Percentiles rank a stretch among this genome's conserved stretches.
These are phyloP conservation scores for Ascochyta koolunga DNA, from an alignment of 2,329 filamentous ascomycete genomes.

Conservation along the genomic window DNA sequence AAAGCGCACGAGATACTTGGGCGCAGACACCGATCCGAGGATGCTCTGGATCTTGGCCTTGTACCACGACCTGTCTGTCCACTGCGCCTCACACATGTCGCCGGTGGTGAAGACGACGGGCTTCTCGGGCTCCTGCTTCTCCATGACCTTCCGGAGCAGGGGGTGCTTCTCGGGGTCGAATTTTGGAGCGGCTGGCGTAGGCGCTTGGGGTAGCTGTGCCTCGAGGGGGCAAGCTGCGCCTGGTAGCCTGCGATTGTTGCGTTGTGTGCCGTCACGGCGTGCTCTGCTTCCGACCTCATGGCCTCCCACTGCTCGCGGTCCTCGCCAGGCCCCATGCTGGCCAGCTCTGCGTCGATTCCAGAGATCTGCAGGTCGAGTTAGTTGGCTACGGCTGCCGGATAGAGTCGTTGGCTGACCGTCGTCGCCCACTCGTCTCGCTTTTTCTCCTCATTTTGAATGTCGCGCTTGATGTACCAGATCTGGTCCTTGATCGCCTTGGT, in stretches of 20 bases:
- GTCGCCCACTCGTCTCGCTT: slow-evolving; percentile 27
- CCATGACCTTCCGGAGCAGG: slow-evolving; percentile 63
- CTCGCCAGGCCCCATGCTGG: slow-evolving; percentile 68
- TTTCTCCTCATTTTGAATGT: slow-evolving; percentile 29
- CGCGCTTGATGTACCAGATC: slow-evolving; percentile 34
- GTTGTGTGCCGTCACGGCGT: slow-evolving; percentile 79
- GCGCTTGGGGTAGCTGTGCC: slow-evolving; percentile 53
- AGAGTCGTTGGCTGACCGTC: slow-evolving; percentile 9
- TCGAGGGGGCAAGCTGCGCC: slow-evolving; percentile 71
- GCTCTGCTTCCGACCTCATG: slow-evolving; percentile 80
- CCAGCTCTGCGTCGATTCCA: slow-evolving; percentile 9
- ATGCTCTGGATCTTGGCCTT: slow-evolving; percentile 91
- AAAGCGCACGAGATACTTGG: slow-evolving; percentile 94
- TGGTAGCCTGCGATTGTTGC: slow-evolving; percentile 68
- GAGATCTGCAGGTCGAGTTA: slow-evolving; percentile 4
- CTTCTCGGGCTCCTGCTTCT: slow-evolving; percentile 41
- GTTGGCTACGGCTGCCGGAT: background rate
- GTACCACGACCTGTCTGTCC: slow-evolving; percentile 90
- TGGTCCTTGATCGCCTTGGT: slow-evolving; percentile 35
- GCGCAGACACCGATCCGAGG: slow-evolving; percentile 87
- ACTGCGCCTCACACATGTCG: slow-evolving; percentile 88
- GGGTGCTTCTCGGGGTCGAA: slow-evolving; percentile 83
- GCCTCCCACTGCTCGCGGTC: slow-evolving; percentile 81
- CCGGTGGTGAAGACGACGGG: slow-evolving; percentile 77
- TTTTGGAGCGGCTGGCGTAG: slow-evolving; percentile 56